phyloP scores from a whole-genome alignment of 495 filamentous ascomycete species.

The Parathielavia hyrcaniae region DNA sequence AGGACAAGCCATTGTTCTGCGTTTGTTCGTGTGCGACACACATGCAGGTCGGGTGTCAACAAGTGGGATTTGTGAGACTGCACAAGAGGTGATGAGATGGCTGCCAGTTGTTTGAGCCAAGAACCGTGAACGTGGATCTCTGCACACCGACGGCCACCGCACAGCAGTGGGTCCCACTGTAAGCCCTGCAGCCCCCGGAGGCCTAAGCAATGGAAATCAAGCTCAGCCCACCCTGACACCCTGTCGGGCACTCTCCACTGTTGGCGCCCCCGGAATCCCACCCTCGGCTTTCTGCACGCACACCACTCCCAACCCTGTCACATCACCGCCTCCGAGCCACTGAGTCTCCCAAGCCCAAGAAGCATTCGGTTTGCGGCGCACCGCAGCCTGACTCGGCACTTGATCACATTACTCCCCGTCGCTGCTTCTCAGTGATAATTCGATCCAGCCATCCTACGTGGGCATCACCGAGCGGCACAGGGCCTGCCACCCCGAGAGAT shows the following conservation, averaged over 20 bases:
- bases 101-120: too few relatives aligned
- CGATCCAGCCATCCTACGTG: conserved; percentile 7
- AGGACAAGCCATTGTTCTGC: too few relatives aligned
- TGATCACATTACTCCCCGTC: neutral
- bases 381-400: conserved; percentile 5
- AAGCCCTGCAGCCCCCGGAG: too few relatives aligned
- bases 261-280: conserved; percentile 30
- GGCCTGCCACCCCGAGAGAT: conserved; percentile 27
- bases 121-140: too few relatives aligned
- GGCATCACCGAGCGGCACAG: conserved; percentile 13
- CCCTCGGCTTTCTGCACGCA: conserved; percentile 28
- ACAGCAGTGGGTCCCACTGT: too few relatives aligned
- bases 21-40: too few relatives aligned
- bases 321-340: conserved; percentile 7
- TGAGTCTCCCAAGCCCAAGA: conserved; percentile 6
- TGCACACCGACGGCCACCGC: too few relatives aligned
- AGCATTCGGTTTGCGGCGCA: conserved; percentile 7
- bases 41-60: too few relatives aligned
- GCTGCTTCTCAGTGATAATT: conserved; percentile 12
- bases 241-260: conserved; percentile 28
- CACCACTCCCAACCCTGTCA: conserved; percentile 11
- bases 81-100: too few relatives aligned
- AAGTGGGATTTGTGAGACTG: too few relatives aligned
- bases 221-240: conserved; percentile 14
- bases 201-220: neutral